These are phyloP conservation scores for Trypanosoma conorhini DNA, from an alignment of 208 protist genomes.

Conservation along the genomic window DNA sequence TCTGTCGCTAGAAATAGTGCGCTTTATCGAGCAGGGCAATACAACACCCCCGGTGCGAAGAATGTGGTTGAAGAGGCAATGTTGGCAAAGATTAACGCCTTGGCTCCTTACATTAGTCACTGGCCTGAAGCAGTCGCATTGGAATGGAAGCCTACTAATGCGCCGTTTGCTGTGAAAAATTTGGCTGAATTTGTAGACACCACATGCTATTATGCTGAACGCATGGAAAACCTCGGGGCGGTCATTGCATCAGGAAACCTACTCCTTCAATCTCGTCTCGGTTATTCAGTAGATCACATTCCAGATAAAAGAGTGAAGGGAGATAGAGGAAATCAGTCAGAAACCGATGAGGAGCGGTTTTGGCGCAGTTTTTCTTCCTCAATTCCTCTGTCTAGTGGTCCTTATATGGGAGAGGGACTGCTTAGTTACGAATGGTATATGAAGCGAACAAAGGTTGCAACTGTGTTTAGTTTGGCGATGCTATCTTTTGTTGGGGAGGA, in stretches of 20 bases:
- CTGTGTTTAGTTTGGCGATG: constrained; percentile 47
- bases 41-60: constrained; percentile 37
- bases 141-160: constrained; percentile 62
- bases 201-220: constrained; percentile 72
- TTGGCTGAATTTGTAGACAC: constrained; percentile 75
- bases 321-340: not conserved
- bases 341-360: constrained; percentile 35
- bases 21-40: constrained; percentile 44
- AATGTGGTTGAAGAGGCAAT: constrained; percentile 57
- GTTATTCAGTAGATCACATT: not conserved
- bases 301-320: not conserved
- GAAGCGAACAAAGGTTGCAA: constrained; percentile 45
- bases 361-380: constrained; percentile 49
- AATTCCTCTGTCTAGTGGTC: constrained; percentile 71
- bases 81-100: constrained; percentile 41
- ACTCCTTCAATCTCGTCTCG: constrained; percentile 22
- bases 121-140: constrained; percentile 69
- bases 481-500: constrained; percentile 74
- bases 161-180: constrained; percentile 66
- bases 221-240: constrained; percentile 41
- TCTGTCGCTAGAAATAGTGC: constrained; percentile 53
- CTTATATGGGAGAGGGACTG: constrained; percentile 35
- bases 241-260: constrained; percentile 29
- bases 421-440: constrained; percentile 56
- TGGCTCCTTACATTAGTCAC: constrained; percentile 42